Evolutionary conservation across 768 basidiomycete genomes (phyloP).

Genomic region (Russula emetica): DNA sequence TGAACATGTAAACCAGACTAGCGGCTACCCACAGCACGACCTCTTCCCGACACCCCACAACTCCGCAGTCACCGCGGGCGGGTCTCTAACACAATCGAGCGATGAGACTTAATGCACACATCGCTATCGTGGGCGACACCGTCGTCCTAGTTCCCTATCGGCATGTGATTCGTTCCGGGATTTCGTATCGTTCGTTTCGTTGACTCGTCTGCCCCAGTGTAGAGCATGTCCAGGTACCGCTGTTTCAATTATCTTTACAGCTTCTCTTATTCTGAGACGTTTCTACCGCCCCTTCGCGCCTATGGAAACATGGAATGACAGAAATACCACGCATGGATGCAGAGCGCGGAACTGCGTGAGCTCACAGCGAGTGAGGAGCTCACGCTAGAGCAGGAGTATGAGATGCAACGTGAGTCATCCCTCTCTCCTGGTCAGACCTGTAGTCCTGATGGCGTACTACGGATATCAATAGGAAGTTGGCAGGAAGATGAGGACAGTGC

Average conservation of each 20-base stretch:
- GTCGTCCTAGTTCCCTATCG: conserved; percentile 81
- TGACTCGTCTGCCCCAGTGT: conserved; percentile 1
- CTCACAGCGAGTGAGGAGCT: conserved; percentile 85
- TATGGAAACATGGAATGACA: conserved; percentile 31
- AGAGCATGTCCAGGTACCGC: conserved; percentile 45
- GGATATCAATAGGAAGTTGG: conserved; percentile 63
- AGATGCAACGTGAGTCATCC: conserved; percentile 72
- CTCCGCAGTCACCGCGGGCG: too few species aligned
- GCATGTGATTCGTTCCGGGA: conserved; percentile 31
- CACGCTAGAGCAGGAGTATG: conserved; percentile 73
- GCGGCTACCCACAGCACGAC: too few species aligned
- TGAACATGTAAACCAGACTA: too few species aligned
- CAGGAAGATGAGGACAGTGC: conserved; percentile 77
- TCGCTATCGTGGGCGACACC: conserved; percentile 58
- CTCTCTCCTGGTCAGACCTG: not conserved
- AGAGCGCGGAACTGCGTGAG: conserved; percentile 60
- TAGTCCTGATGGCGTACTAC: not conserved
- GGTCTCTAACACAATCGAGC: not conserved
- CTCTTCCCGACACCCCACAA: too few species aligned
- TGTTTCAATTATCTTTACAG: not conserved
- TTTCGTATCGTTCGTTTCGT: not conserved
- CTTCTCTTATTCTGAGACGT: not conserved
- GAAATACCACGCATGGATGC: conserved; percentile 92
- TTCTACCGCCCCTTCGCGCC: not conserved
- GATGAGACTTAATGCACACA: conserved; percentile 67